Evolutionary conservation across 2,329 filamentous ascomycete genomes (phyloP), one percentile per base, ranked within the genome.

Genomic region (Aspergillus costaricaensis): DNA sequence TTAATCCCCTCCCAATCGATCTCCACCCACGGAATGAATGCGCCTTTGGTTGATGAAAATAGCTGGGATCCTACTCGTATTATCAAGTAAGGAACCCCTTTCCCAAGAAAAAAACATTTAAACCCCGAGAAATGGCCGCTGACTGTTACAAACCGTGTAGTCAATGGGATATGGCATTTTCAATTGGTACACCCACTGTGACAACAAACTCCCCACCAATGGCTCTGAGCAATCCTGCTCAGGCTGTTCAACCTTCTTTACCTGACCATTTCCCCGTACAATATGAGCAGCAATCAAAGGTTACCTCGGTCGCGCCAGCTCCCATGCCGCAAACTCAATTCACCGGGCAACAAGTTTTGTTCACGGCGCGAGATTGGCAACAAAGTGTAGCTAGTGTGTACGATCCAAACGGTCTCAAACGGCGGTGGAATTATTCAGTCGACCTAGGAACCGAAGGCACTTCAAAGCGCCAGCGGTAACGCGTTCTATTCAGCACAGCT

Each of bases 131-230:
- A 9, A 57, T 19, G 19, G 5, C 36, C 8, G 14, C 10, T 54
- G 43, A 36, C 32, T 17, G 48, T 50, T 62, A 44, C 55, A 25
- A 7, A 19, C 17, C 32, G 8, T 58, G 64, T 70, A 96, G 93
- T 76, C 92, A 96, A 82, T 98, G 94, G 93, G 93, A 96, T 77
- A 88, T 90, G 72, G 93, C 94, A 66, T 98, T 97, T 80, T 91
- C 92, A 82, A 91, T 88, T 76, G 87, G 86, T 61, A 77, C 80
- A 67, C 76, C 78, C 10, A 70, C 68, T 56, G 57, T 74, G 57
- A 76, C 78, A 69, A 62, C 76, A 50, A 76, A 75, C 64, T 79
- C 73, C 14, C 75, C 79, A 7, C 74, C 77, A 9, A 79, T 82
- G 69, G 71, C 71, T 30, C 67, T 75, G 62, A 67, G 66, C 50